Percentiles rank a stretch among this genome's conserved stretches.
Evolutionary conservation across 1,284 basidiomycete genomes (phyloP).

Genomic region (Serendipita sp.): DNA sequence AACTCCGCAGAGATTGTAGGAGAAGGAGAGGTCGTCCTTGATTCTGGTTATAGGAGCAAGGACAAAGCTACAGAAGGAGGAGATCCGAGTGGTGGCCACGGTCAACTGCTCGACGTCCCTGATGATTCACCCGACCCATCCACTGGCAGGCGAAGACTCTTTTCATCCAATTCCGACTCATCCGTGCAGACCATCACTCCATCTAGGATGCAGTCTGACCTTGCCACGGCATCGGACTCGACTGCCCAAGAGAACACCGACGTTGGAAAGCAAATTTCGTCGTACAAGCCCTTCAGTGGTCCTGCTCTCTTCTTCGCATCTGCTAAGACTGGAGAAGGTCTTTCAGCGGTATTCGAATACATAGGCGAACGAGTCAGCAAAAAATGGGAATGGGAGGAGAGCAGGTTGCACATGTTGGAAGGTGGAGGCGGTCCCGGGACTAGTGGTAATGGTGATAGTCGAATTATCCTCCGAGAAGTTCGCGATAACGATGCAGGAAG

Average conservation of each 20-base stretch:
- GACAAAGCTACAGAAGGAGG: background rate
- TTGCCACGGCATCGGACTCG: conserved; percentile 14
- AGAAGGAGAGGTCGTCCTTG: conserved; percentile 10
- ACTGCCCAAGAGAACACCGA: conserved; percentile 15
- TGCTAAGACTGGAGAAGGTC: conserved; percentile 59
- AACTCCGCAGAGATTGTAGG: background rate
- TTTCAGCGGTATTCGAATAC: conserved; percentile 53
- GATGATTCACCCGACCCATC: conserved; percentile 6
- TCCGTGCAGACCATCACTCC: conserved; percentile 3
- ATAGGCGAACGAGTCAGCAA: conserved; percentile 42
- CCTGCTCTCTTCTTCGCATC: conserved; percentile 57
- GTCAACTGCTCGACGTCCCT: background rate
- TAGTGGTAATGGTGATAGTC: background rate
- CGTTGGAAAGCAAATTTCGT: conserved; percentile 10
- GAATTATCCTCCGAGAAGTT: conserved; percentile 6
- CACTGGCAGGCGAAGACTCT: conserved; percentile 1
- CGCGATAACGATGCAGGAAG: background rate
- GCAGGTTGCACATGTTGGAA: conserved; percentile 3
- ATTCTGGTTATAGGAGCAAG: background rate
- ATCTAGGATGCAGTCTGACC: background rate
- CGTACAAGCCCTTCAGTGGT: conserved; percentile 22
- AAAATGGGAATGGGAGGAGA: conserved; percentile 49
- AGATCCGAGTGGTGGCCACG: background rate
- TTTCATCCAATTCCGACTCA: conserved; percentile 4
- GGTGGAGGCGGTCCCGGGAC: background rate